Percentiles rank a stretch among this genome's conserved stretches.
These are phyloP conservation scores for Huntiella decipiens DNA, from an alignment of 2,329 filamentous ascomycete genomes.

Conservation along the genomic window DNA sequence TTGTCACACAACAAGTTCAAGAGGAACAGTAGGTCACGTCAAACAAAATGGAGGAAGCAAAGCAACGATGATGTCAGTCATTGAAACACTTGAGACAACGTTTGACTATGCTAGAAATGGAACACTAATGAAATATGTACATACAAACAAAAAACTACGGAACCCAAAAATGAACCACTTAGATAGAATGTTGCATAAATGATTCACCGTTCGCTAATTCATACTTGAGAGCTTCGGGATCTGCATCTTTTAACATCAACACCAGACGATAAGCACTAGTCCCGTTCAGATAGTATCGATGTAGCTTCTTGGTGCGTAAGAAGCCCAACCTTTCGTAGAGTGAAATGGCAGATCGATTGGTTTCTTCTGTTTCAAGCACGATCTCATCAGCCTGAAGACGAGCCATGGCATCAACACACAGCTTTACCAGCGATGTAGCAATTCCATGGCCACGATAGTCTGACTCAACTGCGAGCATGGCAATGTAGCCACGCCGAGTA, in stretches of 20 bases:
- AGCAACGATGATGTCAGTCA: too few species aligned
- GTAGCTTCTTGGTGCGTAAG: constrained; percentile 73
- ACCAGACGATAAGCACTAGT: constrained; percentile 86
- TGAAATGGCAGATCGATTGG: constrained; percentile 74
- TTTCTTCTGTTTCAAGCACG: constrained; percentile 88
- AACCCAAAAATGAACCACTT: too few species aligned
- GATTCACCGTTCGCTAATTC: not conserved
- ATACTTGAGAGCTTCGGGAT: constrained; percentile 12
- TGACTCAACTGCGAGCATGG: constrained; percentile 86
- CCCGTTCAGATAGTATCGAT: constrained; percentile 91
- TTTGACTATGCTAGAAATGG: too few species aligned
- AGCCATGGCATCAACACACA: constrained; percentile 82
- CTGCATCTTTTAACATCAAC: constrained; percentile 47
- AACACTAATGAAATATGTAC: too few species aligned
- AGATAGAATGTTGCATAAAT: too few species aligned
- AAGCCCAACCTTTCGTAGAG: constrained; percentile 89
- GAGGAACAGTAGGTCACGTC: too few species aligned
- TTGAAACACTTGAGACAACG: too few species aligned
- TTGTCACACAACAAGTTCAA: too few species aligned
- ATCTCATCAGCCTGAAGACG: constrained; percentile 75
- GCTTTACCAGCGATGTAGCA: constrained; percentile 70
- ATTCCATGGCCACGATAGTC: constrained; percentile 69
- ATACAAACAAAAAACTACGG: too few species aligned
- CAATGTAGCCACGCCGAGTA: constrained; percentile 78
- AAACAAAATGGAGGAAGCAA: too few species aligned